Evolutionary conservation across 1,284 basidiomycete species (phyloP).

Genomic region (Rhodotorula mucilaginosa): DNA sequence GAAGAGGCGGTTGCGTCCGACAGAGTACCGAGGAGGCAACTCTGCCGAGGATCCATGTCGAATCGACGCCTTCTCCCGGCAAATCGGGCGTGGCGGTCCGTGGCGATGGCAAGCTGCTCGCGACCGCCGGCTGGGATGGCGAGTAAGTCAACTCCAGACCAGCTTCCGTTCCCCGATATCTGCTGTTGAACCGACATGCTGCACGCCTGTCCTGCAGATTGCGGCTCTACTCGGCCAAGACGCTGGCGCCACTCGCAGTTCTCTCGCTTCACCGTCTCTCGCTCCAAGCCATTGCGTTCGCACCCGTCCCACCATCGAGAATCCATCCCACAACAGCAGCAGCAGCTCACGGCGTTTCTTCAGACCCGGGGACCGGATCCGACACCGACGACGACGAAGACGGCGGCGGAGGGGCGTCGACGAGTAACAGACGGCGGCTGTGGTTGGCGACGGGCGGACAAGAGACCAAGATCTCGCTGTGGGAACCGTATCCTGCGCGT

Average conservation of each 20-base stretch:
- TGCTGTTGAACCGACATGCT: too few relatives aligned
- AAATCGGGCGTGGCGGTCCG: slow-evolving; percentile 27
- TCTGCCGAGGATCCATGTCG: background rate
- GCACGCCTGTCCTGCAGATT: slow-evolving; percentile 9
- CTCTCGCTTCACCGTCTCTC: slow-evolving; percentile 41
- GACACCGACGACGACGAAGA: background rate
- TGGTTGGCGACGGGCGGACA: slow-evolving; percentile 43
- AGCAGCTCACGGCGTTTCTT: too few relatives aligned
- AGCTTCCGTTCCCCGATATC: background rate
- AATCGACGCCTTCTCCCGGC: slow-evolving; percentile 27
- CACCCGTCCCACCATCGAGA: background rate
- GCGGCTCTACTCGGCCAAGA: slow-evolving; percentile 36
- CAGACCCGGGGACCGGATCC: background rate
- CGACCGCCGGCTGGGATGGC: slow-evolving; percentile 43
- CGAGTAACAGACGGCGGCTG: slow-evolving; percentile 3
- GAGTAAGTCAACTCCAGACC: slow-evolving; percentile 21
- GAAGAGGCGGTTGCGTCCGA: too few relatives aligned
- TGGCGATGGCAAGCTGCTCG: slow-evolving; percentile 39
- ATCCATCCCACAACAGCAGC: background rate
- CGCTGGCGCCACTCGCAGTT: slow-evolving; percentile 41
- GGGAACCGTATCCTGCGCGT: slow-evolving; percentile 40
- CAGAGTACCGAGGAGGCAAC: slow-evolving; percentile 17
- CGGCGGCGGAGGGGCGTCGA: background rate
- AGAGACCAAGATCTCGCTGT: slow-evolving; percentile 42
- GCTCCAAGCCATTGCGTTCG: slow-evolving; percentile 41